phyloP scores from a whole-genome alignment of 371 early-diverging fungal genomes.

The Mucor velutinosus region DNA sequence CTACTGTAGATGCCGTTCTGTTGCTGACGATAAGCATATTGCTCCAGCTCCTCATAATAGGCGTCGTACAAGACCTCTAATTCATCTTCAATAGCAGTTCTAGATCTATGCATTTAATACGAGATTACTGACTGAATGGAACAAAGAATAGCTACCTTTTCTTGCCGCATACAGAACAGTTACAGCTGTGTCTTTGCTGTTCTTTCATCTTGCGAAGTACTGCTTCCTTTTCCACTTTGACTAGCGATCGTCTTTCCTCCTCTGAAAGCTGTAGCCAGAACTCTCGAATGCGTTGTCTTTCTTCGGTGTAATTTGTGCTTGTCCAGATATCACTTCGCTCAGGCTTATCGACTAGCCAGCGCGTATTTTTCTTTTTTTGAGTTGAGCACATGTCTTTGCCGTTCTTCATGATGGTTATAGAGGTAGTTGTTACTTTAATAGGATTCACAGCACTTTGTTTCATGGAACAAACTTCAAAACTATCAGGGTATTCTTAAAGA shows the following conservation, averaged over 20 bases:
- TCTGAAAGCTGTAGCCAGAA: conserved; percentile 90
- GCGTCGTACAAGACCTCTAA: conserved; percentile 89
- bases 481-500: neutral
- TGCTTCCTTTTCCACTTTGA: conserved; percentile 89
- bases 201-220: conserved; percentile 92
- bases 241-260: conserved; percentile 81
- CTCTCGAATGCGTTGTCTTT: conserved; percentile 82
- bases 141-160: conserved; percentile 60
- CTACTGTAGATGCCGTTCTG: conserved; percentile 32
- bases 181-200: conserved; percentile 90
- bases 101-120: conserved; percentile 20
- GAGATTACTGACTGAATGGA: neutral
- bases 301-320: conserved; percentile 74
- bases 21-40: conserved; percentile 81
- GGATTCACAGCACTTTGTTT: conserved; percentile 1
- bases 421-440: conserved; percentile 1
- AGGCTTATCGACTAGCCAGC: conserved; percentile 20
- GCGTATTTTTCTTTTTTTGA: neutral
- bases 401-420: conserved; percentile 1
- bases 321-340: conserved; percentile 61
- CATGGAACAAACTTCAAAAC: neutral
- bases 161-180: conserved; percentile 86
- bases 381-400: neutral
- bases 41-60: conserved; percentile 90
- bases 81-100: conserved; percentile 90